Base-by-base conservation (phyloP, 371 early-diverging fungal genomes). In the Choanephora cucurbitarum region DNA sequence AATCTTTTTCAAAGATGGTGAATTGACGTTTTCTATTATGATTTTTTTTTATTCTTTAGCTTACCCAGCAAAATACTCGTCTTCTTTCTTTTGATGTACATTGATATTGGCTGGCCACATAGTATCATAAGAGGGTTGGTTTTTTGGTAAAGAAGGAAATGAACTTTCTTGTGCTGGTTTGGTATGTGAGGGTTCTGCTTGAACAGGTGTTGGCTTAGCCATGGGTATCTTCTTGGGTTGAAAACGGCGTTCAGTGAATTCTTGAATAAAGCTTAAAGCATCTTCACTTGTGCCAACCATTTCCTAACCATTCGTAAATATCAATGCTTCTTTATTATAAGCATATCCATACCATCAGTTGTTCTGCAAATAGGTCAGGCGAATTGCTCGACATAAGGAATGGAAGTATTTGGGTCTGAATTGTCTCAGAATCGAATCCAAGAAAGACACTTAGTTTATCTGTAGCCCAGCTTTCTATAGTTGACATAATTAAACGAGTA, bases 1-100 rank as follows among this genome's bases (percentile, higher is more conserved):
- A 64, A 46, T 18, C 68, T 45, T n/a, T n/a, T n/a, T n/a, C n/a
- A n/a, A n/a, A n/a, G n/a, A n/a, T n/a, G n/a, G n/a, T n/a, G n/a
- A n/a, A n/a, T n/a, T n/a, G n/a, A n/a, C n/a, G n/a, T n/a, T n/a
- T n/a, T n/a, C n/a, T n/a, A n/a, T n/a, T n/a, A n/a, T n/a, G n/a
- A n/a, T n/a, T n/a, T n/a, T n/a, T n/a, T n/a, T n/a, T n/a, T n/a
- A n/a, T n/a, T n/a, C n/a, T n/a, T n/a, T n/a, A n/a, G n/a, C 58
- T 64, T 64, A 73, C 75, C 73, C 72, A 17, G 64, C 31, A 49
- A 70, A 69, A 49, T 82, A 81, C 22, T 75, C 77, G 10, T 77
- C 82, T 19, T 81, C 75, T 8, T 55, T 67, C n/a, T 79, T 70
- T 13, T 69, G 64, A 40, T 82, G 75, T 1, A 81, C 73, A 44